phyloP scores from a whole-genome alignment of 176 grass and related monocot species.

The Oryza australiensis region DNA sequence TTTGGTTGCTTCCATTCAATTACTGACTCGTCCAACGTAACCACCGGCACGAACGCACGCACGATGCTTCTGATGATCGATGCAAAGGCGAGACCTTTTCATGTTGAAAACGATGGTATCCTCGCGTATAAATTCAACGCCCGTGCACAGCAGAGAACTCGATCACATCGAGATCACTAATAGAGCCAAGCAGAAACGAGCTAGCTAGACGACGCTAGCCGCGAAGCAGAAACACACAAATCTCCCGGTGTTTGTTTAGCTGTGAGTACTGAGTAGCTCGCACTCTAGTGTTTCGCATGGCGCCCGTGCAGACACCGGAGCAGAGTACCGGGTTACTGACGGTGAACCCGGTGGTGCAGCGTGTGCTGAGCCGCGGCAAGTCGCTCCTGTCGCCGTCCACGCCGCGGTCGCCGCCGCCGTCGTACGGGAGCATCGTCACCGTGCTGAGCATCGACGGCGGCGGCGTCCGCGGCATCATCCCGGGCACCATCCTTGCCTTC shows the following conservation, averaged over 20 bases:
- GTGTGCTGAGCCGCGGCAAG: background rate
- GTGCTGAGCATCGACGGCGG: constrained; percentile 58
- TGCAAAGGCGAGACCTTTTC: background rate
- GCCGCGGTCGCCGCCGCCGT: constrained; percentile 17
- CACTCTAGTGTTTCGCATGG: background rate
- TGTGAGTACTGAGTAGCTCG: too few species aligned
- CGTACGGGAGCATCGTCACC: constrained; percentile 38
- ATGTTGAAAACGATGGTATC: background rate
- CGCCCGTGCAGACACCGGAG: background rate
- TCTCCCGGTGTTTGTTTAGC: background rate
- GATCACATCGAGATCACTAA: background rate
- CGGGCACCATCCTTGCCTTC: constrained; percentile 48
- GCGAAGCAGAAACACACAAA: background rate
- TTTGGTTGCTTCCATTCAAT: background rate
- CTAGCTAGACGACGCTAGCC: too few species aligned
- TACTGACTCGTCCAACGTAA: background rate
- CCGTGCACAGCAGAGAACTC: background rate
- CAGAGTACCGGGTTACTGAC: background rate
- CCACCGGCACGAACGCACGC: background rate
- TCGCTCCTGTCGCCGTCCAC: constrained; percentile 1
- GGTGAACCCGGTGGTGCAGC: background rate
- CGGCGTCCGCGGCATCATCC: constrained; percentile 56
- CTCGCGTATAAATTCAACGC: background rate
- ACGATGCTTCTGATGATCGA: too few species aligned
- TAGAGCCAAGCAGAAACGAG: background rate